These are phyloP conservation scores for Smithsoniella earleae DNA, from an alignment of 163 green algal genomes.

Conservation along the genomic window DNA sequence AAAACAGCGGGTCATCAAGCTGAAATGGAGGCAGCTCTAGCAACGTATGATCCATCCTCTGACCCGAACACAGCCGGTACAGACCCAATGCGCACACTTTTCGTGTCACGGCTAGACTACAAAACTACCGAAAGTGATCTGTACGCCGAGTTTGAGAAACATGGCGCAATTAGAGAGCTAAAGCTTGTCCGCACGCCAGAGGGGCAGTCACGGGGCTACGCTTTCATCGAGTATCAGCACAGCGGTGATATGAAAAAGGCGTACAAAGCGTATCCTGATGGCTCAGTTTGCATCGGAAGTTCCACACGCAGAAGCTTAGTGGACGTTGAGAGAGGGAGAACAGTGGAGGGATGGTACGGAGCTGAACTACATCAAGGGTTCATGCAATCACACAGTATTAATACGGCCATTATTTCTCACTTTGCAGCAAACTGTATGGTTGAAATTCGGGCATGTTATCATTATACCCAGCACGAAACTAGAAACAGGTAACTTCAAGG, in stretches of 20 bases:
- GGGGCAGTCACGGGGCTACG: conserved; percentile 1
- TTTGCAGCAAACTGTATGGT: too few species aligned
- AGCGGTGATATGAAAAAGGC: conserved; percentile 23
- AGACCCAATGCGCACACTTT: conserved; percentile 24
- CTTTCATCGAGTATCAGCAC: conserved; percentile 30
- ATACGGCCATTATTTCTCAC: too few species aligned
- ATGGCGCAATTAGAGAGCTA: neutral
- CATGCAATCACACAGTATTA: too few species aligned
- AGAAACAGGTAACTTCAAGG: too few species aligned
- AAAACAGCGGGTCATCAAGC: neutral
- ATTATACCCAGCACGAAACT: too few species aligned
- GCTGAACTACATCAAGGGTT: too few species aligned
- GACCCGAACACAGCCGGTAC: conserved; percentile 12
- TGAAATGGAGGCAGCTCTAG: conserved; percentile 1
- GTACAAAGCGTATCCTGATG: conserved; percentile 27
- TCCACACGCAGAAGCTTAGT: conserved; percentile 5
- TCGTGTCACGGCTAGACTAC: conserved; percentile 17
- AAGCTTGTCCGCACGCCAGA: neutral
- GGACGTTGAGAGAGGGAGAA: conserved; percentile 5
- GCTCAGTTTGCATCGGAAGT: neutral
- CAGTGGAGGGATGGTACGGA: neutral
- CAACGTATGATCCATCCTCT: conserved; percentile 8
- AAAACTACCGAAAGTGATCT: conserved; percentile 19
- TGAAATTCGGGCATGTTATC: too few species aligned
- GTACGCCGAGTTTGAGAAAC: conserved; percentile 28